Evolutionary conservation across 129 eudicot species (phyloP).

Genomic region (Flaveria bidentis): DNA sequence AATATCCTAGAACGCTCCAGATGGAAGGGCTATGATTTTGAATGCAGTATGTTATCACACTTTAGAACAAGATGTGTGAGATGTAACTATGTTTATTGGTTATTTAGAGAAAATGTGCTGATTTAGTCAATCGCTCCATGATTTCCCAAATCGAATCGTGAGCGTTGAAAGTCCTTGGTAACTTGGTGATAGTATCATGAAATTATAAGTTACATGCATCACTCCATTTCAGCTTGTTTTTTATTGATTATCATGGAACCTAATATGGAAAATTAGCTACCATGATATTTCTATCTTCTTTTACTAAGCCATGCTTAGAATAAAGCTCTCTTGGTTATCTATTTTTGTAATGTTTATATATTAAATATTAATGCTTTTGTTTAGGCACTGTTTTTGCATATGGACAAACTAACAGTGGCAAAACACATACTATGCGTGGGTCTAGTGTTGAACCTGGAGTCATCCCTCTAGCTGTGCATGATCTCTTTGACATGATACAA

Average conservation of each 20-base stretch:
- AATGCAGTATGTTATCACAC: constrained; percentile 16
- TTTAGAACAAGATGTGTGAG: constrained; percentile 10
- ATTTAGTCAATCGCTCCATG: too few relatives aligned
- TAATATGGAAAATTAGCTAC: not conserved
- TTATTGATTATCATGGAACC: constrained; percentile 3
- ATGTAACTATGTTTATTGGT: constrained; percentile 18
- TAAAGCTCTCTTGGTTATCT: not conserved
- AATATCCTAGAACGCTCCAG: constrained; percentile 15
- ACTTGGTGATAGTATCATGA: not conserved
- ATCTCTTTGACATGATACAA: constrained; percentile 72
- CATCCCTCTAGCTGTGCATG: constrained; percentile 83
- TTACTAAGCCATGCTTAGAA: not conserved
- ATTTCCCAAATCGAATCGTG: too few relatives aligned
- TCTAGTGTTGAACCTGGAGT: constrained; percentile 81
- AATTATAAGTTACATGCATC: not conserved
- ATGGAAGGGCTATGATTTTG: constrained; percentile 9
- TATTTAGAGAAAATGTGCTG: too few relatives aligned
- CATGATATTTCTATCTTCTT: constrained; percentile 6
- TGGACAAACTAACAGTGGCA: constrained; percentile 98
- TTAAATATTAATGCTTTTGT: constrained; percentile 7
- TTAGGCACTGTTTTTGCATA: constrained; percentile 98
- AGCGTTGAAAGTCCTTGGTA: too few relatives aligned
- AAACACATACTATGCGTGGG: constrained; percentile 98
- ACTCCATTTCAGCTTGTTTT: not conserved
- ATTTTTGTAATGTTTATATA: constrained; percentile 8